Evolutionary conservation across 2,329 filamentous ascomycete species (phyloP).

Genomic region (Westerdykella ornata): DNA sequence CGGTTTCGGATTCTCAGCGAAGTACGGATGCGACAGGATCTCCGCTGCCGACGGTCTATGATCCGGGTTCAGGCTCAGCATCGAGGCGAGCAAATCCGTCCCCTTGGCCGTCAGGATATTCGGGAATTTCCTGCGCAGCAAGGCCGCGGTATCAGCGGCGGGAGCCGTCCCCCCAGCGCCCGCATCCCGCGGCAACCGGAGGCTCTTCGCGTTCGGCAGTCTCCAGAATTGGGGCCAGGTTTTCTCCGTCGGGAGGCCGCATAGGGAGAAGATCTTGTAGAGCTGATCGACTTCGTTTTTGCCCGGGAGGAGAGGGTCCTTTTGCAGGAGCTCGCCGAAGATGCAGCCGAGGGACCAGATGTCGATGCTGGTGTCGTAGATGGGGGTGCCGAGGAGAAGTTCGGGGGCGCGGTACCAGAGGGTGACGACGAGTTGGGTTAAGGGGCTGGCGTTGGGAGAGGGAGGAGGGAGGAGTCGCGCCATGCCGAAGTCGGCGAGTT

Average conservation of each 20-base stretch:
- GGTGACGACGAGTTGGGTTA: constrained; percentile 91
- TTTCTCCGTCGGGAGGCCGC: constrained; percentile 75
- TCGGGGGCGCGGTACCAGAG: constrained; percentile 95
- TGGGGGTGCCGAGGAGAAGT: constrained; percentile 70
- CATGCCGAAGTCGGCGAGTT: constrained; percentile 98
- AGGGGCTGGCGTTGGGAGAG: constrained; percentile 53
- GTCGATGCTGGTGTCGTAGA: constrained; percentile 72
- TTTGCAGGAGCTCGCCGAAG: constrained; percentile 81
- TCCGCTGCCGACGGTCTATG: constrained; percentile 63
- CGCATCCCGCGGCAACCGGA: constrained; percentile 57
- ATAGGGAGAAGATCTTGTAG: constrained; percentile 72
- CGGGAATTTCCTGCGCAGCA: constrained; percentile 72
- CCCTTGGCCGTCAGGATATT: constrained; percentile 69
- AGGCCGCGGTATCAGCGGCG: constrained; percentile 37
- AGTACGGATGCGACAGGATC: constrained; percentile 76
- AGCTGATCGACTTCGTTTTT: constrained; percentile 91
- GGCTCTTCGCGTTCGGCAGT: constrained; percentile 74
- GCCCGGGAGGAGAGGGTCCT: constrained; percentile 76
- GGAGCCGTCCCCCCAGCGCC: constrained; percentile 10
- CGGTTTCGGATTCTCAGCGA: constrained; percentile 78
- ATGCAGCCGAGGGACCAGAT: constrained; percentile 97
- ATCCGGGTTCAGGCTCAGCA: constrained; percentile 70
- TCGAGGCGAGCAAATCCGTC: constrained; percentile 57
- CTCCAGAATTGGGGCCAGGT: constrained; percentile 81
- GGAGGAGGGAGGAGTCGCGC: constrained; percentile 67